Evolutionary conservation across 2,329 filamentous ascomycete species (phyloP), one percentile per base, ranked within the genome.

Genomic region (Stemphylium beticola): DNA sequence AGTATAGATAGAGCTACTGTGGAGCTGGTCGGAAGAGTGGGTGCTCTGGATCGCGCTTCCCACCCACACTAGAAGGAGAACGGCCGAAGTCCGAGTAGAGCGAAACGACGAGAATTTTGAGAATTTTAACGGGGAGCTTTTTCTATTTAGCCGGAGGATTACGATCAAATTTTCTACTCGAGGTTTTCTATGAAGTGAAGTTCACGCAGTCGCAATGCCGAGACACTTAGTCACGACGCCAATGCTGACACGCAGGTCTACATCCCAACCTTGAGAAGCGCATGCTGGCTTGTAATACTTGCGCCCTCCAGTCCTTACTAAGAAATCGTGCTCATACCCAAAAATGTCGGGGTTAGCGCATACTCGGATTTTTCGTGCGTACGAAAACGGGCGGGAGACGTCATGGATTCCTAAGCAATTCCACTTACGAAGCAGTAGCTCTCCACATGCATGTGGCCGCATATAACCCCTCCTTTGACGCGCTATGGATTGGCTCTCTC

Each of bases 381-480:
- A 17, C 31, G 20, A 22, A 15, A 50, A 36, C 22, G 29, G 39
- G 18, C 26, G 33, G 39, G 31, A 49, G 45, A 59, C 57, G 57
- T 53, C 53, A 59, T 57, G 52, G 53, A 59, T 59, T 59, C 37
- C 50, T 57, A 59, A 54, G 49, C 57, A 57, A 34, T 44, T 9
- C 36, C 29, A 34, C 32, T 29, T 31, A 10, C 18, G 18, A 53
- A 29, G 20, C 38, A 31, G 17, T 38, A 33, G 41, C 31, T 49
- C 26, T 52, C 44, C 40, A 45, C 36, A 45, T 33, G 18, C 18
- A 29, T 36, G 31, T 39, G 33, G 20, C n/a, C 32, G 39, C 49
- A 66, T 65, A 62, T 61, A 65, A 66, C 62, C 67, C 67, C 67
- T 68, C 64, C 4, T 51, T 59, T 55, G 42, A 51, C 42, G 38